These are phyloP conservation scores for Vitis hybrid DNA, from an alignment of 177 flowering plant species.

Conservation along the genomic window DNA sequence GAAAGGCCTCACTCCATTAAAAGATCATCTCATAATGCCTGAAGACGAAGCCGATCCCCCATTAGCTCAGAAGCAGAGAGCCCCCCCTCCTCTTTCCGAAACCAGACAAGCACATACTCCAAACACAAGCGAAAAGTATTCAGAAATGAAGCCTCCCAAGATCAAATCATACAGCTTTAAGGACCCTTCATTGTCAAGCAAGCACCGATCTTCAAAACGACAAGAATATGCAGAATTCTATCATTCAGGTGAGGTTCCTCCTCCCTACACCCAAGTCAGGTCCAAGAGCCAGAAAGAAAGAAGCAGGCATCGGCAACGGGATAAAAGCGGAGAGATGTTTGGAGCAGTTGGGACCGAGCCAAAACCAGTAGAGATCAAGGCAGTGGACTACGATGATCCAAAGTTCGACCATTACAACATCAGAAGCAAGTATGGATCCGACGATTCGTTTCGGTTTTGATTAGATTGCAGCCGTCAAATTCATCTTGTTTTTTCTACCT, in stretches of 20 bases:
- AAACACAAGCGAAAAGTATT: slow-evolving; percentile 32
- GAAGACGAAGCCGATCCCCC: slow-evolving; percentile 63
- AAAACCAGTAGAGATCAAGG: slow-evolving; percentile 57
- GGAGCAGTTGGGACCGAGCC: slow-evolving; percentile 40
- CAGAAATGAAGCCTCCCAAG: slow-evolving; percentile 61
- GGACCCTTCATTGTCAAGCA: slow-evolving; percentile 66
- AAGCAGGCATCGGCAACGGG: slow-evolving; percentile 69
- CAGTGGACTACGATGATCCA: slow-evolving; percentile 49
- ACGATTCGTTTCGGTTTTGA: slow-evolving; percentile 45
- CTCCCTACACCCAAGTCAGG: slow-evolving; percentile 37
- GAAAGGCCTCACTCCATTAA: slow-evolving; percentile 68
- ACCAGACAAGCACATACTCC: slow-evolving; percentile 41
- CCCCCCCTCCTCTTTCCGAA: slow-evolving; percentile 56
- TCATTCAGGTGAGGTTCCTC: slow-evolving; percentile 56
- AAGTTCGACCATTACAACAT: slow-evolving; percentile 61
- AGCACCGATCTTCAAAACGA: slow-evolving; percentile 74
- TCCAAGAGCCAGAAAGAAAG: slow-evolving; percentile 77
- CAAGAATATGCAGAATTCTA: slow-evolving; percentile 71
- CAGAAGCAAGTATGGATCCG: slow-evolving; percentile 55
- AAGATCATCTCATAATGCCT: slow-evolving; percentile 76
- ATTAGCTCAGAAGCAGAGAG: slow-evolving; percentile 47
- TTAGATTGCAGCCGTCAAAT: not conserved
- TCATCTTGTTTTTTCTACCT: not conserved
- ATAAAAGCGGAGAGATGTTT: slow-evolving; percentile 56
- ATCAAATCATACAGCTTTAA: slow-evolving; percentile 52